Percentiles rank a stretch among this genome's conserved stretches.
These are phyloP conservation scores for Suhomyces pyralidae DNA, from an alignment of 805 yeast species.

Conservation along the genomic window DNA sequence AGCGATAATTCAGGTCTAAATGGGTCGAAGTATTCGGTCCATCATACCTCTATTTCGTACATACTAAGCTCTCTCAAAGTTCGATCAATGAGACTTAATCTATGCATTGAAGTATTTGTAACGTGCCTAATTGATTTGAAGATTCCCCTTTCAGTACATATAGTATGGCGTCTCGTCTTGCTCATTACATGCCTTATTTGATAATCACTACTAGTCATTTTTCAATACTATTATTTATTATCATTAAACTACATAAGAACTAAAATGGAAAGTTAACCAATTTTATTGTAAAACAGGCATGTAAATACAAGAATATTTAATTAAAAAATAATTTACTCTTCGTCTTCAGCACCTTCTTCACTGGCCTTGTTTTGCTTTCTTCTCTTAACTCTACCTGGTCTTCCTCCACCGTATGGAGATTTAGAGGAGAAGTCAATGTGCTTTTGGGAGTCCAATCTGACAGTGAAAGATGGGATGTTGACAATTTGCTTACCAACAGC, in stretches of 20 bases:
- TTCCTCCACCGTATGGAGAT: slow-evolving; percentile 99
- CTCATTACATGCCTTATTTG: not conserved
- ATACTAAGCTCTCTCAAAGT: too few species aligned
- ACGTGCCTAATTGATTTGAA: too few species aligned
- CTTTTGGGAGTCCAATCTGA: slow-evolving; percentile 99
- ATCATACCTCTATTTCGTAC: not conserved
- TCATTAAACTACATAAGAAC: slow-evolving; percentile 9
- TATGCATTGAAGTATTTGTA: too few species aligned
- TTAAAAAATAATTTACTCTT: slow-evolving; percentile 53
- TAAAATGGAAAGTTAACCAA: slow-evolving; percentile 10
- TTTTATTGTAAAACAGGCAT: slow-evolving; percentile 8
- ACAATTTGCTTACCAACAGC: slow-evolving; percentile 99
- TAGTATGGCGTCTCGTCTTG: too few species aligned
- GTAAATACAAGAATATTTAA: slow-evolving; percentile 5
- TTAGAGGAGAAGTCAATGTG: slow-evolving; percentile 99
- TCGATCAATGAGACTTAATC: too few species aligned
- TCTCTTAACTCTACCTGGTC: slow-evolving; percentile 99
- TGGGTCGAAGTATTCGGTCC: not conserved
- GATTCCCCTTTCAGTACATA: too few species aligned
- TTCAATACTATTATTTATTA: slow-evolving; percentile 3
- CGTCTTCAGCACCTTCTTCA: slow-evolving; percentile 72
- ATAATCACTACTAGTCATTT: not conserved
- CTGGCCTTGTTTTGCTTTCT: slow-evolving; percentile 68
- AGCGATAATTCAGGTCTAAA: too few species aligned
- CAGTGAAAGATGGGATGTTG: slow-evolving; percentile 98